A percentile compares a stretch with the other conserved stretches of the same genome.
These are phyloP conservation scores for Xylariaceae sp. DNA, from an alignment of 2,329 filamentous ascomycete species.

Conservation along the genomic window DNA sequence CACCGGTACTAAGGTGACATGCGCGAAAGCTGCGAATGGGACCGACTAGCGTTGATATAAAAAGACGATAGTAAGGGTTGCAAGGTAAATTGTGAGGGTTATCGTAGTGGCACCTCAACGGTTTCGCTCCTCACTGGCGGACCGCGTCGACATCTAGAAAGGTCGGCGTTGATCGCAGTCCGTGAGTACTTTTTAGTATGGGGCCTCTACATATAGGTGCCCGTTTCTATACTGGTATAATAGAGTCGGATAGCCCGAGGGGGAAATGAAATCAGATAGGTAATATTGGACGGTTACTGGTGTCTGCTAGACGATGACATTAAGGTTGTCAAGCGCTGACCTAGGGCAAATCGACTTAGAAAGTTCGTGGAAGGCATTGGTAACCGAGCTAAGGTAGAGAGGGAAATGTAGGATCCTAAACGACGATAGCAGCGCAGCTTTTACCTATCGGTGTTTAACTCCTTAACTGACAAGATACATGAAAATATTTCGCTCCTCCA, in stretches of 20 bases:
- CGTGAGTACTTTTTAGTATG: constrained; percentile 15
- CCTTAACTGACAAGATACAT: background rate
- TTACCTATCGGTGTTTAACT: background rate
- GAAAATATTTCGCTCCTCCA: background rate
- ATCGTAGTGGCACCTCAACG: constrained; percentile 17
- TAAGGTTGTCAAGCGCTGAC: too few species aligned
- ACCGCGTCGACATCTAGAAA: constrained; percentile 13
- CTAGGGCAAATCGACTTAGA: background rate
- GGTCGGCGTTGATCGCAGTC: constrained; percentile 25
- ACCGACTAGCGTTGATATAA: constrained; percentile 25
- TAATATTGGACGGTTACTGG: constrained; percentile 17
- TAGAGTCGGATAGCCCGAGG: background rate
- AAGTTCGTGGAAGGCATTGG: background rate
- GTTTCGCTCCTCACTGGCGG: constrained; percentile 23
- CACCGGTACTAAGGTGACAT: constrained; percentile 11
- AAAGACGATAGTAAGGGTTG: constrained; percentile 14
- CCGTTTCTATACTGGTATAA: background rate
- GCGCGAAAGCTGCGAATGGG: constrained; percentile 12
- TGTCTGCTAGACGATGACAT: constrained; percentile 9
- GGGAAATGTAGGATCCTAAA: background rate
- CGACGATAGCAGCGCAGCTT: background rate
- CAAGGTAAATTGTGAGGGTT: constrained; percentile 23
- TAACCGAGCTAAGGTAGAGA: background rate
- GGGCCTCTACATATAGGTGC: constrained; percentile 1
- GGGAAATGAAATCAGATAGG: constrained; percentile 2